phyloP scores from a whole-genome alignment of 805 yeast genomes.

The Lachancea meyersii region DNA sequence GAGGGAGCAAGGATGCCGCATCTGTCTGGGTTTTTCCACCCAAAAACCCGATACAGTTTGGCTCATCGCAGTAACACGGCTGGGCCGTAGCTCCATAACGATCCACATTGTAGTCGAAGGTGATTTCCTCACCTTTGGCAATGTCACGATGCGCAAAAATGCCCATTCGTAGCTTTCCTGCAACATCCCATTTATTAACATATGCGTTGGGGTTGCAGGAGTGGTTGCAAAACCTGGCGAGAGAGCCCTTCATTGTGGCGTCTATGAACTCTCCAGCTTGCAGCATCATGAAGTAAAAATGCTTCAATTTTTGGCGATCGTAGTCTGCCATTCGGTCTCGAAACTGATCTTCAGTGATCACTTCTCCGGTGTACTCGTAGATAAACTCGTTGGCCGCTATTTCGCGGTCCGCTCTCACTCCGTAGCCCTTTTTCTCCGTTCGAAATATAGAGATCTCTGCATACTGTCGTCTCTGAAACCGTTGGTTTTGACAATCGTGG shows the following conservation, averaged over 20 bases:
- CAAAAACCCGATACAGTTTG: slow-evolving; percentile 85
- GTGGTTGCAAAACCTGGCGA: slow-evolving; percentile 91
- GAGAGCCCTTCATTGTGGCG: slow-evolving; percentile 82
- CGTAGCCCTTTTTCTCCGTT: slow-evolving; percentile 84
- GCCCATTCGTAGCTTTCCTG: slow-evolving; percentile 87
- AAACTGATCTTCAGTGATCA: slow-evolving; percentile 74
- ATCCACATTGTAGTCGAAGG: slow-evolving; percentile 82
- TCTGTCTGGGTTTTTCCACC: slow-evolving; percentile 98
- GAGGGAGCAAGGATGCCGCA: slow-evolving; percentile 78
- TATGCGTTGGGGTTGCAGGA: slow-evolving; percentile 92
- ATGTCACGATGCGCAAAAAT: slow-evolving; percentile 80
- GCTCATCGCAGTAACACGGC: slow-evolving; percentile 89
- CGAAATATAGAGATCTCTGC: slow-evolving; percentile 74
- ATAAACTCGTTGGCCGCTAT: slow-evolving; percentile 64
- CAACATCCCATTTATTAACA: slow-evolving; percentile 97
- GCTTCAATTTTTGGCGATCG: slow-evolving; percentile 61
- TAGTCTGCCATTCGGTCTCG: slow-evolving; percentile 67
- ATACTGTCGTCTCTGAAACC: slow-evolving; percentile 74
- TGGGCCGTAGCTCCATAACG: slow-evolving; percentile 93
- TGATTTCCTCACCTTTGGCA: slow-evolving; percentile 69
- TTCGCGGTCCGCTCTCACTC: slow-evolving; percentile 63
- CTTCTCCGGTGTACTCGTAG: slow-evolving; percentile 92
- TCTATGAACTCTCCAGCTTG: slow-evolving; percentile 90
- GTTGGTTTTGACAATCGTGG: slow-evolving; percentile 70
- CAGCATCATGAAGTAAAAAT: slow-evolving; percentile 93